These are phyloP conservation scores for Fusarium sambucinum DNA, from an alignment of 2,329 filamentous ascomycete species.

Conservation along the genomic window DNA sequence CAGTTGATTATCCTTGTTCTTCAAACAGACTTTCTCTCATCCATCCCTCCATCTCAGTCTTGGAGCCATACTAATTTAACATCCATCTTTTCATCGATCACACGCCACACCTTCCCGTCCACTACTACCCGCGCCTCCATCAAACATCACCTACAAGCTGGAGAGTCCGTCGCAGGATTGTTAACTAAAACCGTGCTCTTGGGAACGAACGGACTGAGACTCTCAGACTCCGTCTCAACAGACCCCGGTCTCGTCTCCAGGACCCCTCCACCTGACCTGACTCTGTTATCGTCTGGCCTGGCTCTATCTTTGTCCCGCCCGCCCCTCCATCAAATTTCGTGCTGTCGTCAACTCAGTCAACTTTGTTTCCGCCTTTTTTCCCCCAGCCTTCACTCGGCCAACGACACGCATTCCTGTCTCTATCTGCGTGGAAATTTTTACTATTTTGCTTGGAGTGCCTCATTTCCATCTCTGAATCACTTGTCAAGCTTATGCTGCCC, in stretches of 20 bases:
- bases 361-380: slow-evolving; percentile 38
- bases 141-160: slow-evolving; percentile 28
- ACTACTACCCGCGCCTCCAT: slow-evolving; percentile 48
- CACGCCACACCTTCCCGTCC: slow-evolving; percentile 44
- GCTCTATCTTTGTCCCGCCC: slow-evolving; percentile 32
- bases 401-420: slow-evolving; percentile 44
- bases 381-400: slow-evolving; percentile 29
- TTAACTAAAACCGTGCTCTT: slow-evolving; percentile 35
- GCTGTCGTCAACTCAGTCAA: slow-evolving; percentile 36
- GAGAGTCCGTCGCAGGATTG: slow-evolving; percentile 18
- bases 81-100: slow-evolving; percentile 35
- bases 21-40: slow-evolving; percentile 9
- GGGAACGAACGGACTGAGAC: slow-evolving; percentile 22
- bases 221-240: slow-evolving; percentile 23
- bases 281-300: slow-evolving; percentile 36
- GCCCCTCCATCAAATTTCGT: slow-evolving; percentile 44
- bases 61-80: slow-evolving; percentile 43
- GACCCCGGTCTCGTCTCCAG: slow-evolving; percentile 38
- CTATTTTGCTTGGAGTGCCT: slow-evolving; percentile 22
- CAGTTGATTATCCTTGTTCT: neutral
- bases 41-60: slow-evolving; percentile 29
- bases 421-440: slow-evolving; percentile 13
- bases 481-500: slow-evolving; percentile 38
- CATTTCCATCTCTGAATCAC: slow-evolving; percentile 14
- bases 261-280: slow-evolving; percentile 47